Conservation (phyloP, 169 alveolate species). For the Eimeria acervulina region DNA sequence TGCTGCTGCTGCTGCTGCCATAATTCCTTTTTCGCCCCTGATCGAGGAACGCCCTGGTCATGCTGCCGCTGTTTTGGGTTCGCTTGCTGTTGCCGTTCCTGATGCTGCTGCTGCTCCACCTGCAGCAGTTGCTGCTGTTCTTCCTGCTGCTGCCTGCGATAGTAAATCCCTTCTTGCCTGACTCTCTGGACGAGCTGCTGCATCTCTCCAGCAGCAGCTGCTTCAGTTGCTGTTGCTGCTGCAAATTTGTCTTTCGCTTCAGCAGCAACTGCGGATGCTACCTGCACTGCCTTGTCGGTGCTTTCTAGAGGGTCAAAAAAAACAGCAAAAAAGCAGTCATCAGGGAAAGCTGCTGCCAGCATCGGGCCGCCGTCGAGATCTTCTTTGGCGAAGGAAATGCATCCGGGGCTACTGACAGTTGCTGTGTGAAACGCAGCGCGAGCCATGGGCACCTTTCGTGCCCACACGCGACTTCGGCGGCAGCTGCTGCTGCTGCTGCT, state of each 20-base stretch:
- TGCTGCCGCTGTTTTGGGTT: background rate
- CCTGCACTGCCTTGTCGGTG: background rate
- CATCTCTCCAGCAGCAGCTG: background rate
- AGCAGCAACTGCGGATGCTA: conserved; percentile 15
- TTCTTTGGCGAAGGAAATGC: conserved; percentile 28
- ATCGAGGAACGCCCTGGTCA: background rate
- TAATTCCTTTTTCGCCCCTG: too few relatives aligned
- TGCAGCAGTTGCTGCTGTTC: background rate
- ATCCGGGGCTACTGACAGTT: conserved; percentile 4
- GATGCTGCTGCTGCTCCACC: background rate
- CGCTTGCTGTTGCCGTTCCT: background rate
- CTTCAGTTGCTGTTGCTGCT: too few relatives aligned
- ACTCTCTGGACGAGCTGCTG: conserved; percentile 38
- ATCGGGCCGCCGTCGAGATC: conserved; percentile 54
- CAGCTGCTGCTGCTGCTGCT: conserved; percentile 16
- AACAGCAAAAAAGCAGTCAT: conserved; percentile 61
- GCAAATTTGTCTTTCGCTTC: background rate
- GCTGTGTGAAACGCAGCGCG: conserved; percentile 65
- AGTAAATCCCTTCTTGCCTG: conserved; percentile 22
- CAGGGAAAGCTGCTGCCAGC: conserved; percentile 60
- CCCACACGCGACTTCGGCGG: background rate
- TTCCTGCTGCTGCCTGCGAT: background rate
- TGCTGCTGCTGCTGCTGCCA: conserved; percentile 24
- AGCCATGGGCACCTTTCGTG: conserved; percentile 27
- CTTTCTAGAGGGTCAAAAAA: conserved; percentile 49